Evolutionary conservation across 805 yeast genomes (phyloP), one percentile per base, ranked within the genome.

Genomic region (Jamesozyma jinghongensis): DNA sequence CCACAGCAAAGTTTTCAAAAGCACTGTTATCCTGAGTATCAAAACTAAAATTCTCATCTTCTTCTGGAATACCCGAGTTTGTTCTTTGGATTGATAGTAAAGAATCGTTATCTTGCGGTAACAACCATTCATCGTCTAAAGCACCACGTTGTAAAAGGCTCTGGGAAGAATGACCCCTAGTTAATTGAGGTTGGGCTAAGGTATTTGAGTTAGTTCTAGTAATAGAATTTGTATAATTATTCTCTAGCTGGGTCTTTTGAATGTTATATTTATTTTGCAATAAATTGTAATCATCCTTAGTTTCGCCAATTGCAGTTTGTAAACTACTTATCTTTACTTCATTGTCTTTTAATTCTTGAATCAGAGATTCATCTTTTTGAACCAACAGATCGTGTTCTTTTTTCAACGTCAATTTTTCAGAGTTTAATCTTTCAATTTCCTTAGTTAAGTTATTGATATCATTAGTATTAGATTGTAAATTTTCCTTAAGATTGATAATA

Each of bases 251-350:
- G 3, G 29, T 38, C 45, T 45, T 62, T 50, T 41, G 62, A 19
- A 46, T 54, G 40, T 51, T 48, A 34, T 53, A 52, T 30, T 60
- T 52, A 25, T 51, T 53, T 14, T 53, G 46, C n/a, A 59, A 36
- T 1, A 54, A 32, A 5, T 49, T 38, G 18, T 53, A 48, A 29
- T 64, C 69, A 13, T 57, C 54, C 18, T 38, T 44, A n/a, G 59
- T 14, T 18, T 54, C 48, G 11, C 50, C 44, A 3, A 59, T 28
- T 18, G 51, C 16, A 3, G 19, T 17, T 7, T 49, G 35, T 34
- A 62, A 38, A 5, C 53, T 45, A 3, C 57, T 50, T 27, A 59
- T 48, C 32, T 59, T 57, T 5, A 53, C 51, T 19, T 55, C 42
- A n/a, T 57, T 38, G 3, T 50, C 46, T 0, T 51, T 44, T 16